Evolutionary conservation across 306 rosid genomes (phyloP).

Genomic region (Calophaca sinica): DNA sequence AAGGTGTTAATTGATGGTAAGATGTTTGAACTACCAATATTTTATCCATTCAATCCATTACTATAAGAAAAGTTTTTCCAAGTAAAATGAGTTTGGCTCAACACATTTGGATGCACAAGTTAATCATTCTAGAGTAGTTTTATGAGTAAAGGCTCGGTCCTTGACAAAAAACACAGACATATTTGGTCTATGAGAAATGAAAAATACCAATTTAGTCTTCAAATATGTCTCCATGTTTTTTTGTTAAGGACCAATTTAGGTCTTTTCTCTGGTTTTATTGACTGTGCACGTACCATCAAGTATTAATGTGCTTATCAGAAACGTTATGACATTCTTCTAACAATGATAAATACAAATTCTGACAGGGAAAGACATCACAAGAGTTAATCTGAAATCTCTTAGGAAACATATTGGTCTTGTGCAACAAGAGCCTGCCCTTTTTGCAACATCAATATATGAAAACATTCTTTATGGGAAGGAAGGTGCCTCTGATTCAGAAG

Average conservation of each 20-base stretch:
- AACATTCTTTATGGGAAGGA: constrained; percentile 87
- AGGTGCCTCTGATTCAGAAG: constrained; percentile 88
- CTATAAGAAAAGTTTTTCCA: not conserved
- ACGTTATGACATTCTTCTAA: constrained; percentile 7
- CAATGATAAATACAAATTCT: constrained; percentile 37
- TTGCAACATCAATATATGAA: constrained; percentile 85
- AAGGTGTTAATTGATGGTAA: constrained; percentile 91
- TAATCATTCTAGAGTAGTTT: no score
- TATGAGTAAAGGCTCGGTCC: no score
- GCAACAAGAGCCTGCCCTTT: constrained; percentile 97
- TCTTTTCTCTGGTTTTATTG: no score
- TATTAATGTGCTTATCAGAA: constrained; percentile 2
- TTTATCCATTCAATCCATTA: not conserved
- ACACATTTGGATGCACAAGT: no score
- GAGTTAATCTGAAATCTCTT: constrained; percentile 75
- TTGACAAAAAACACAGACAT: no score
- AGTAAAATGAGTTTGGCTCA: not conserved
- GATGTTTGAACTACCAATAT: constrained; percentile 34
- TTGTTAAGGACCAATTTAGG: no score
- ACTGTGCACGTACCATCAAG: not conserved
- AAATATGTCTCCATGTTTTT: no score
- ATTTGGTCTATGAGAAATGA: no score
- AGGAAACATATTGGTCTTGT: constrained; percentile 88
- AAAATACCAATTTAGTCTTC: no score
- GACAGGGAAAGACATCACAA: constrained; percentile 86